A percentile compares a stretch with the other conserved stretches of the same genome.
phyloP scores from a whole-genome alignment of 164 flowering plant genomes.

The Litsea cubeba region DNA sequence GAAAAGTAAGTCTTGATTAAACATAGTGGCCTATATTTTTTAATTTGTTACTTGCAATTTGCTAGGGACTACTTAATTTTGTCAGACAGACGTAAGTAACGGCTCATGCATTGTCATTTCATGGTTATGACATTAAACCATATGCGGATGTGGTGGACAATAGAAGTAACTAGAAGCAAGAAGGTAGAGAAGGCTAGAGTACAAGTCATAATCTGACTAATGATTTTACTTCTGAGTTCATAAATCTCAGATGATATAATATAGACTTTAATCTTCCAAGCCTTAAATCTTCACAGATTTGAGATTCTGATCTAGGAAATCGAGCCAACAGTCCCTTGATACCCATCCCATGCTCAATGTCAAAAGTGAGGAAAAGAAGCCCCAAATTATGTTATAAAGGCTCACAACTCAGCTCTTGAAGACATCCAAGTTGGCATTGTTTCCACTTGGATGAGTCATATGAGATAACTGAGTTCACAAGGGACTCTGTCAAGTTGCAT shows the following conservation, averaged over 20 bases:
- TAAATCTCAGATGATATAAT: background rate
- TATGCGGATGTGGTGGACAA: background rate
- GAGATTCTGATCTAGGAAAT: no score
- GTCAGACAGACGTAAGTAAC: background rate
- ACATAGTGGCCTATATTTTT: background rate
- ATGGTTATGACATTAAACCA: background rate
- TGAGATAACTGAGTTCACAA: no score
- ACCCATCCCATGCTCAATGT: no score
- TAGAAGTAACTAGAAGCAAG: background rate
- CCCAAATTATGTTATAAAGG: no score
- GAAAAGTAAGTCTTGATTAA: no score
- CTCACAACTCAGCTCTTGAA: no score
- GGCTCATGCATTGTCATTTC: background rate
- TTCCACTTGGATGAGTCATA: no score
- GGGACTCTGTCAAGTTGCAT: no score
- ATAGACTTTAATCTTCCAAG: background rate
- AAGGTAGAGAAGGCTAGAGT: background rate
- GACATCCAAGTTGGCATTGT: no score
- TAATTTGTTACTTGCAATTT: background rate
- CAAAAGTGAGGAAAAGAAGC: no score
- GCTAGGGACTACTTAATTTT: background rate
- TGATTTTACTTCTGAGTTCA: background rate
- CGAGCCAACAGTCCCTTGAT: no score
- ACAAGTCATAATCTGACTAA: background rate
- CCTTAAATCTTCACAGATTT: no score